These are phyloP conservation scores for Kuraishia floccosa DNA, from an alignment of 805 yeast species.

Conservation along the genomic window DNA sequence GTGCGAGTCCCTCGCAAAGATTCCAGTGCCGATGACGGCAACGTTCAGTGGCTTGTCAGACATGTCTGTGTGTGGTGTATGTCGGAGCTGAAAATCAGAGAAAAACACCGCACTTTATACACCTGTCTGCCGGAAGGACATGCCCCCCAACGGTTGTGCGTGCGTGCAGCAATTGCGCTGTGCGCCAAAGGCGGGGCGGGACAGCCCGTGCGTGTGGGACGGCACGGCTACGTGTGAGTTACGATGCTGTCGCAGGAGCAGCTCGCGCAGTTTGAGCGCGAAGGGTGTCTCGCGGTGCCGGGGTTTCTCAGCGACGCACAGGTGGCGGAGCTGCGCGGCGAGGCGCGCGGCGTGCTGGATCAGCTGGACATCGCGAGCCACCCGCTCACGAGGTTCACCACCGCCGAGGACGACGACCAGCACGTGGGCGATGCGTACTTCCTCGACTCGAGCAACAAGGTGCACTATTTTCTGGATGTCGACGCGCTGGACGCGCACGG, in stretches of 20 bases:
- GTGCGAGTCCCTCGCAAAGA: conserved; percentile 80
- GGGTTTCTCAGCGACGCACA: conserved; percentile 35
- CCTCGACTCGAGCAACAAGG: conserved; percentile 55
- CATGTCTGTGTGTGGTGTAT: background rate
- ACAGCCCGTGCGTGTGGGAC: no score
- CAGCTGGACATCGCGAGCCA: conserved; percentile 43
- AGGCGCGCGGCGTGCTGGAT: conserved; percentile 31
- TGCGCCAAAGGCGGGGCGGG: background rate
- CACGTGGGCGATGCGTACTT: conserved; percentile 72
- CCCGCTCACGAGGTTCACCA: conserved; percentile 62
- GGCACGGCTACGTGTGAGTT: no score
- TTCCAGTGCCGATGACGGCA: conserved; percentile 73
- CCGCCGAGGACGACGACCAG: conserved; percentile 32
- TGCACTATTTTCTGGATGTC: conserved; percentile 59
- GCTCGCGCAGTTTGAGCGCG: conserved; percentile 30
- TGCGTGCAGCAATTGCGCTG: no score
- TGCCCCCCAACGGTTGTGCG: no score
- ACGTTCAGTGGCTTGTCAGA: conserved; percentile 26
- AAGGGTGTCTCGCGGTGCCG: conserved; percentile 55
- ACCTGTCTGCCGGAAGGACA: no score
- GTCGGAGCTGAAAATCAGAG: background rate
- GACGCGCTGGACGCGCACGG: conserved; percentile 52
- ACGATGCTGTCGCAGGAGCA: conserved; percentile 33
- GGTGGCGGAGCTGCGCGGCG: conserved; percentile 25
- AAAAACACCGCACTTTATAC: no score